Evolutionary conservation across 148 eudicot genomes (phyloP).

Genomic region (Dysphania ambrosioides): DNA sequence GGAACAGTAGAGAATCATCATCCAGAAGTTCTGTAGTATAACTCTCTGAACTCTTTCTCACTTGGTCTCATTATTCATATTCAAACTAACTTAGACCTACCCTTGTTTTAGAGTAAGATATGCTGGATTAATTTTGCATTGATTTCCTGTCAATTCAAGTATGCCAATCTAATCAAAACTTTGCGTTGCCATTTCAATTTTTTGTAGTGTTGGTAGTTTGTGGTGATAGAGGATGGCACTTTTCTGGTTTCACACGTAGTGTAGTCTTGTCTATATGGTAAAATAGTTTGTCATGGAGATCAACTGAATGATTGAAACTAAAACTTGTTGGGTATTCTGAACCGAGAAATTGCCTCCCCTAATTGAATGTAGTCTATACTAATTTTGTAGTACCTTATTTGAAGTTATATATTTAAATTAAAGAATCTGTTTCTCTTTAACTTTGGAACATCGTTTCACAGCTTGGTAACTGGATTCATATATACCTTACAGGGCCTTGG

Average conservation of each 20-base stretch:
- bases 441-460: background rate
- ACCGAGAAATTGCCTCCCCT: no score
- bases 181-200: background rate
- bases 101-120: background rate
- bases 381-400: no score
- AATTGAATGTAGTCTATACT: no score
- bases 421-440: background rate
- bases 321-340: no score
- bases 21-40: no score
- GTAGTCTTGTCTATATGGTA: background rate
- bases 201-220: background rate
- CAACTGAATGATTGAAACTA: no score
- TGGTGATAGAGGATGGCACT: background rate
- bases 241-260: background rate
- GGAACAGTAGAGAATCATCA: no score
- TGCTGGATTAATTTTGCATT: background rate
- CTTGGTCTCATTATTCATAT: background rate
- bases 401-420: no score
- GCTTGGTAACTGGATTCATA: constrained; percentile 7
- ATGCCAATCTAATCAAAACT: background rate
- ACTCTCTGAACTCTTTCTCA: background rate
- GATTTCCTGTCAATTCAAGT: background rate
- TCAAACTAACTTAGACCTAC: background rate
- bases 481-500: constrained; percentile 77
- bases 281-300: no score